Base-by-base conservation (phyloP, 1,284 basidiomycete species). In the Ustilago crameri region DNA sequence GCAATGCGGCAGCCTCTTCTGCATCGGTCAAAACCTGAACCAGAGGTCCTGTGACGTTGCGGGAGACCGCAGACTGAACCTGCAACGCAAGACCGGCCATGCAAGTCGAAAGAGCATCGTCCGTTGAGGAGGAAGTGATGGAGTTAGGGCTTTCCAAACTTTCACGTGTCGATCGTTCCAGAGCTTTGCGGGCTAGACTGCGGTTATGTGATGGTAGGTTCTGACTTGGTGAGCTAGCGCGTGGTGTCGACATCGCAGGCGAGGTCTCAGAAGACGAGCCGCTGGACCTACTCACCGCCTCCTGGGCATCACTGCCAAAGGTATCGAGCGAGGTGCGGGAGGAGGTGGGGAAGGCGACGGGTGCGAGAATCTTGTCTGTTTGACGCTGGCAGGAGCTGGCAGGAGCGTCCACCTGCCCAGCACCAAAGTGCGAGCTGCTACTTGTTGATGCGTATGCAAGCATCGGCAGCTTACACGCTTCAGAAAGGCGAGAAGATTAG, bases 41-140 rank as follows among this genome's bases (percentile, higher is more conserved):
- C 9, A 72, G 52, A 18, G 69, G 69, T 26, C 59, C 58, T 15
- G 69, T 67, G 56, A 73, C 55, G 17, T 73, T 64, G 22, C 56
- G 64, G 23, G 60, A 64, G 46, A 73, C 60, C 5, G 70, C 70
- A 3, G 60, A 68, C 26, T 73, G 64, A 20, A 68, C 69, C 27
- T 68, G 63, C 12, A 73, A 50, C 2, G 64, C 64, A 10, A 67
- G 52, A 24, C 59, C 59, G 7, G 63, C 54, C 63, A 65, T 61
- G 26, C 35, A 58, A 26, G 61, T 44, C 22, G 58, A 53, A n/a
- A 63, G 32, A n/a, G 60, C 43, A 30, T 54, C 40, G 12, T 47
- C 46, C 41, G 65, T 47, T 23, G 30, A 12, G 14, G 54, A 20
- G 7, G 60, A 45, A 15, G 20, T 22, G 15, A 42, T 24, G 27